Conservation (phyloP, 371 early-diverging fungal species). For the Aphelidium insulamus region DNA sequence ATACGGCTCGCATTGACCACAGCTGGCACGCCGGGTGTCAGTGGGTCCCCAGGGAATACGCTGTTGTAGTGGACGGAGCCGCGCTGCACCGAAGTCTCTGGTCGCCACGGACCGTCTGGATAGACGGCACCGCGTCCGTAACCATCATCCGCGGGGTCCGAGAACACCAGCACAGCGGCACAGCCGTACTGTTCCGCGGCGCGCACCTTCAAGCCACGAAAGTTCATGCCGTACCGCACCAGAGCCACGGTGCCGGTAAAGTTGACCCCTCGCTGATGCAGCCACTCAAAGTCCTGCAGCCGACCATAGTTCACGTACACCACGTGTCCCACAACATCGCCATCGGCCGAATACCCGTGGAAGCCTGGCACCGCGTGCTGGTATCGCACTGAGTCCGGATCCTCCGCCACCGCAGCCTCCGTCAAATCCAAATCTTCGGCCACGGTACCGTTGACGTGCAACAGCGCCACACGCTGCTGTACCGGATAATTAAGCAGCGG, state of each 20-base stretch:
- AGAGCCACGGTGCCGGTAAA: conserved; percentile 26
- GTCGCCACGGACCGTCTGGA: conserved; percentile 40
- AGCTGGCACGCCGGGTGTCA: conserved; percentile 34
- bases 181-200: conserved; percentile 32
- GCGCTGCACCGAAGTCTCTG: conserved; percentile 25
- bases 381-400: no score
- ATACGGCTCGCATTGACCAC: conserved; percentile 23
- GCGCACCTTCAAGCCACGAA: conserved; percentile 32
- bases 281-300: conserved; percentile 24
- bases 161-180: conserved; percentile 29
- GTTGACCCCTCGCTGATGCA: conserved; percentile 18
- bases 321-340: conserved; percentile 29
- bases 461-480: conserved; percentile 19
- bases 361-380: conserved; percentile 25
- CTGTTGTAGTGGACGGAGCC: conserved; percentile 27
- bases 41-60: conserved; percentile 33
- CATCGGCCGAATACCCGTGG: conserved; percentile 36
- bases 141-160: conserved; percentile 31
- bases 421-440: conserved; percentile 23
- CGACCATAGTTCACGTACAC: conserved; percentile 42
- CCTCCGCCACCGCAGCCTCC: conserved; percentile 25
- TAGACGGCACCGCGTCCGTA: conserved; percentile 22
- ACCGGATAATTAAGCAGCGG: conserved; percentile 31
- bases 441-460: conserved; percentile 23
- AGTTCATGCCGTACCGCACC: conserved; percentile 28